These are phyloP conservation scores for Tarenaya hassleriana DNA, from an alignment of 345 rosid species.

Conservation along the genomic window DNA sequence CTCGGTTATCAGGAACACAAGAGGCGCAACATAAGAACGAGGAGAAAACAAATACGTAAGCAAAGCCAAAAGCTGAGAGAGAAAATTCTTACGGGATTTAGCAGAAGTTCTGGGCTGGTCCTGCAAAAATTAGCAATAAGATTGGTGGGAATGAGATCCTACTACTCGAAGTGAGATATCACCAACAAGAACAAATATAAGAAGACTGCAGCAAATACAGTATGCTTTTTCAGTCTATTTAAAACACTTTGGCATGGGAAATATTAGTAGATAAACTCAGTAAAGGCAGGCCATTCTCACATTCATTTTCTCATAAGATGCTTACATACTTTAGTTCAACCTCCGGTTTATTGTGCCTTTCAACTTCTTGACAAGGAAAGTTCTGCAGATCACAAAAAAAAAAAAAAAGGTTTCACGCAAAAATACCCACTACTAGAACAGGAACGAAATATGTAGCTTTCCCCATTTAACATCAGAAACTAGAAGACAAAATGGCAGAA, in stretches of 20 bases:
- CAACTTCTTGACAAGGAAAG: slow-evolving; percentile 99
- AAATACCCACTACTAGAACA: slow-evolving; percentile 8
- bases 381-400: slow-evolving; percentile 46
- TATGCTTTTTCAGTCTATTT: no score
- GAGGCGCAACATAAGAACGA: slow-evolving; percentile 1
- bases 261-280: no score
- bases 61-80: slow-evolving; percentile 6
- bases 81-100: slow-evolving; percentile 79
- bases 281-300: slow-evolving; percentile 21
- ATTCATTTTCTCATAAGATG: slow-evolving; percentile 20
- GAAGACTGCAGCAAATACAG: no score
- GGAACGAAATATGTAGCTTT: slow-evolving; percentile 6
- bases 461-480: not conserved
- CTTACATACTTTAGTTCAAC: slow-evolving; percentile 89
- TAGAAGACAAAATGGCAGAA: not conserved
- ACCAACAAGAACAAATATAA: not conserved
- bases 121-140: slow-evolving; percentile 41
- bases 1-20: no score
- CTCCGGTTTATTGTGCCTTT: slow-evolving; percentile 99
- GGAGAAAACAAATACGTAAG: slow-evolving; percentile 7
- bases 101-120: slow-evolving; percentile 88
- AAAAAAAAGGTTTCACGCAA: slow-evolving; percentile 17
- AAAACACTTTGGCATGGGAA: no score
- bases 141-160: slow-evolving; percentile 19
- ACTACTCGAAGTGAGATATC: slow-evolving; percentile 13